Evolutionary conservation across 2,329 filamentous ascomycete species (phyloP), one percentile per base, ranked within the genome.

Genomic region (Akanthomyces dipterigenus): DNA sequence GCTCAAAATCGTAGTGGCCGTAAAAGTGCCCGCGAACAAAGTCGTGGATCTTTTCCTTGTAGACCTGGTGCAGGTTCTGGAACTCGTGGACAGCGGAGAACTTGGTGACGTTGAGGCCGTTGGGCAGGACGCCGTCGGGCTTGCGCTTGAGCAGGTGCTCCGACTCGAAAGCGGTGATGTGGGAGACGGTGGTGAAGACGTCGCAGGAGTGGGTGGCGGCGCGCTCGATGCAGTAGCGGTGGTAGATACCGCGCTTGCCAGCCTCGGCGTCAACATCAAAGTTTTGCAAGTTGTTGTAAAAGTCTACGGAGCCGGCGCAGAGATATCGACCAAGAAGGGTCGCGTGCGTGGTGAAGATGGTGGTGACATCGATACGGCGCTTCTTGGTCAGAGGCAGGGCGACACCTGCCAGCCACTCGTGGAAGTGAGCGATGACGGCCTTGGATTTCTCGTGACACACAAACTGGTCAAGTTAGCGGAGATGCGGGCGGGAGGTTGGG

Each of bases 41-140:
- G 74, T 98, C 95, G 71, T 96, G 91, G 69, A 99, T 98, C 82
- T 96, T 96, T 76, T 96, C 90, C 80, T 98, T 98, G 70, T 92
- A 89, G 73, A 95, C 90, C 71, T 96, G 92, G 77, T 98, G 95
- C 71, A 99, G 77, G 73, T 99, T 99, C 76, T 99, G 95, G 80
- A 98, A 98, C 76, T 99, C 95, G 80, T 99, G 95, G 70, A 97
- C 93, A 7, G 95, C 95, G 9, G 93, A 93, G 79, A 98, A 98
- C 76, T 98, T 98, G 64, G 74, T 97, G 64, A 99, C 95, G 70
- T 99, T 99, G 70, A 99, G 82, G 65, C 95, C 95, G 70, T 99
- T 99, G 67, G 95, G 95, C 67, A 98, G 77, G 7, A 99, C 95
- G 46, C 95, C 95, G 69, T 99, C 95, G 1, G 95, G 95, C 78